Evolutionary conservation across 1,284 basidiomycete genomes (phyloP).

Genomic region (Moniliophthora roreri): DNA sequence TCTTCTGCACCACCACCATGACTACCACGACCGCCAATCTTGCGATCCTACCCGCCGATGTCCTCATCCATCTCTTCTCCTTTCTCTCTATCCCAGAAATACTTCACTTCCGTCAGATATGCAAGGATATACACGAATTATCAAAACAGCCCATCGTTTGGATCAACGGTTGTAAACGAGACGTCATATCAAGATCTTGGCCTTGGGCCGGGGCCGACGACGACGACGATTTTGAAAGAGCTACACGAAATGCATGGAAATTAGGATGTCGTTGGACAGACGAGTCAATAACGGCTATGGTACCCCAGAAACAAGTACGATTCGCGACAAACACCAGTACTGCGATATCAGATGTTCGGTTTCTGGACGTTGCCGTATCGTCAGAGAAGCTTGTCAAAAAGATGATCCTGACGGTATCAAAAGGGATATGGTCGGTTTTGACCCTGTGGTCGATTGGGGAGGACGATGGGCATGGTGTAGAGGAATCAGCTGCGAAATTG

Average conservation of each 20-base stretch:
- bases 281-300: neutral
- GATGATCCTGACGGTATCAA: slow-evolving; percentile 52
- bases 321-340: slow-evolving; percentile 34
- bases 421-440: slow-evolving; percentile 57
- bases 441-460: slow-evolving; percentile 46
- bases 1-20: too few species aligned
- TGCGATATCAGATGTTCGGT: slow-evolving; percentile 49
- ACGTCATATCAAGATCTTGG: slow-evolving; percentile 33
- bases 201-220: neutral
- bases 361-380: slow-evolving; percentile 36
- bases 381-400: slow-evolving; percentile 18
- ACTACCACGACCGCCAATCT: neutral
- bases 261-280: neutral
- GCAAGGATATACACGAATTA: slow-evolving; percentile 40
- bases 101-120: slow-evolving; percentile 47
- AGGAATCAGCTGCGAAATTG: slow-evolving; percentile 22
- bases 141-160: slow-evolving; percentile 51
- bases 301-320: slow-evolving; percentile 4
- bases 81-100: slow-evolving; percentile 48
- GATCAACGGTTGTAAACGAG: slow-evolving; percentile 44
- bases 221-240: neutral
- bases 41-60: slow-evolving; percentile 37
- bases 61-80: slow-evolving; percentile 45
- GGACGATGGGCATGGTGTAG: slow-evolving; percentile 13
- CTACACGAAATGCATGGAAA: slow-evolving; percentile 2